Base-by-base conservation (phyloP, 2,329 filamentous ascomycete genomes). In the Penicillium sp. region DNA sequence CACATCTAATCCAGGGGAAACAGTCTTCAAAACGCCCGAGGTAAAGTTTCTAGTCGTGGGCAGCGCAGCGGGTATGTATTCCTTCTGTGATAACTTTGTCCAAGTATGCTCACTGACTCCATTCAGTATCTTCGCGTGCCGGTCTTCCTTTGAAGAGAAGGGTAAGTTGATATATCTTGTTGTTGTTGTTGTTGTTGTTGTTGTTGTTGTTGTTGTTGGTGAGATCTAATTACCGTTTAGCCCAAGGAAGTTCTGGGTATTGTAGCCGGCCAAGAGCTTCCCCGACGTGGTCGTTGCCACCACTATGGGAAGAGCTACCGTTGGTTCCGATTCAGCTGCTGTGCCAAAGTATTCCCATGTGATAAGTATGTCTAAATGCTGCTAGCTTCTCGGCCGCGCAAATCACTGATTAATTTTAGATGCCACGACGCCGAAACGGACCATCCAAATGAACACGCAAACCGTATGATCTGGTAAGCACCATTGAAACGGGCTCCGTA, bases 381-480 rank as follows among this genome's bases (percentile, higher is more conserved):
- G 16, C 9, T 14, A 11, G 11, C 21, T 35, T 13, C 16, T 9
- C 11, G 19, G 23, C 17, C 18, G 17, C 8, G 3, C 11, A 7
- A 30, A 17, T 18, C 10, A 27, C 41, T 52, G 31, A 50, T n/a
- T 31, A 16, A 14, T 13, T 14, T 3, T 57, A 78, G 77, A 68
- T 94, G 87, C 65, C 87, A 94, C 57, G 86, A 93, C 60, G 75
- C 70, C 11, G 75, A 69, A 7, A 79, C 81, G 53, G 81, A 84
- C 35, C 87, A 94, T 67, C 70, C 77, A 6, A 83, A 86, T 50
- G 87, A 93, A 67, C 87, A 87, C 75, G 87, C 87, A 6, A 87
- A 84, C 56, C 74, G 86, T 33, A 93, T 93, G 86, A 80, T 91
- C 23, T 91, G 86, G 71, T 74, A 64, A 43, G 68, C 13, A 23